Base-by-base conservation (phyloP, 192 early-diverging fungal species). In the Backusella mclennaniae region DNA sequence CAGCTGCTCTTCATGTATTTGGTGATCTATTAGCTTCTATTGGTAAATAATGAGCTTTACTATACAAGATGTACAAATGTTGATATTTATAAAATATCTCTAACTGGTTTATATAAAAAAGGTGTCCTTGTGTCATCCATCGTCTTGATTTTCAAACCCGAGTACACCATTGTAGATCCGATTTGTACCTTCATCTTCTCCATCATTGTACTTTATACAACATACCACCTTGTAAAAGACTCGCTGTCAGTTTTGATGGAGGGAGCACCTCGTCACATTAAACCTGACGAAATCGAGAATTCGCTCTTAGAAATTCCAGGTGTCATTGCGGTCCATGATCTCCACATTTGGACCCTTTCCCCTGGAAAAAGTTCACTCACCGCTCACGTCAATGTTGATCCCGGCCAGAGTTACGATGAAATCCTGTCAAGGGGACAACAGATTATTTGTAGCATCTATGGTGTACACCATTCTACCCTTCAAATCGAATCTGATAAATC, bases 131-230 rank as follows among this genome's bases (percentile, higher is more conserved):
- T 94, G 53, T 93, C 94, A 1, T 88, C 93, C 1, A 85, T 92
- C 11, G 77, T 94, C 39, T 85, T 96, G 35, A 78, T 84, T 26
- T 80, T 91, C 73, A 84, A 87, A 63, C 92, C 92, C 11, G 73
- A 80, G 17, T 73, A 83, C 66, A 88, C 87, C 14, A 87, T 88
- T 74, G 87, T 95, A 52, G 94, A 96, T 73, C 95, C 95, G 0
- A 76, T 95, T 31, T 95, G 93, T 82, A 95, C 94, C 4, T 94
- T 95, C 75, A 70, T 94, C 17, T 96, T 96, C 79, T 93, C 93
- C 0, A 75, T 90, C 41, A 80, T 95, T 67, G 94, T 95, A 46
- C 83, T 95, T 23, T 82, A 77, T 23, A 94, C 93, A 8, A 95
- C 95, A 0, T 80, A 90, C n/a, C 80, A 85, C 15, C 71, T 95